Percentiles rank a stretch among this genome's conserved stretches.
Evolutionary conservation across 176 grass and related monocot genomes (phyloP).

Genomic region (Avena atlantica): DNA sequence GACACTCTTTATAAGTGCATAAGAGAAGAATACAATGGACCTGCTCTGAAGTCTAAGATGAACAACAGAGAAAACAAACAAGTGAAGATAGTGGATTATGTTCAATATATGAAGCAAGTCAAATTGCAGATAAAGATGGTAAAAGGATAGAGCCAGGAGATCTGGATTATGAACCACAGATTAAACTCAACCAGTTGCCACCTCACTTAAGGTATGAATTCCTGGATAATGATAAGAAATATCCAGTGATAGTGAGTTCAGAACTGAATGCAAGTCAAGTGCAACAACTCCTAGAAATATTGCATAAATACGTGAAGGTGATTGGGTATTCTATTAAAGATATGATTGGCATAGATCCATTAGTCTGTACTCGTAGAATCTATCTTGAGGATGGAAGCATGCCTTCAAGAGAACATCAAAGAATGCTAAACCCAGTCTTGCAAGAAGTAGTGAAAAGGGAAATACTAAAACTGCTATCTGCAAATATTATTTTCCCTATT

Average conservation of each 20-base stretch:
- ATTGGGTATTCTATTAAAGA: not conserved
- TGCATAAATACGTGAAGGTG: not conserved
- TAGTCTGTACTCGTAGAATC: not conserved
- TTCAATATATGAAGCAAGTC: too few relatives aligned
- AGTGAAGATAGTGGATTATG: too few relatives aligned
- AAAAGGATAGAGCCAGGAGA: too few relatives aligned
- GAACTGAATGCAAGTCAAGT: not conserved
- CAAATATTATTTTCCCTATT: too few relatives aligned
- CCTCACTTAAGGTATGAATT: not conserved
- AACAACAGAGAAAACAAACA: too few relatives aligned
- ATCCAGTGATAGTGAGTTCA: not conserved
- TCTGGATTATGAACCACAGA: too few relatives aligned
- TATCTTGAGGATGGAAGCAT: not conserved
- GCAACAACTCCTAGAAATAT: rapidly evolving
- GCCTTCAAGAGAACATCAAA: not conserved
- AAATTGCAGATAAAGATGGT: too few relatives aligned
- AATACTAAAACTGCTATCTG: too few relatives aligned
- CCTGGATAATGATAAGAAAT: not conserved
- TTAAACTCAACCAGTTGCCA: too few relatives aligned
- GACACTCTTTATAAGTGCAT: not conserved
- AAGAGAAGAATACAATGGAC: not conserved
- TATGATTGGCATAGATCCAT: not conserved
- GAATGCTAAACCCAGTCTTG: not conserved
- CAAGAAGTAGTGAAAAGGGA: too few relatives aligned
- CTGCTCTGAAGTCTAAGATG: not conserved